Base-by-base conservation (phyloP, 352 stramenopile species). In the Globisporangium carolinianum region DNA sequence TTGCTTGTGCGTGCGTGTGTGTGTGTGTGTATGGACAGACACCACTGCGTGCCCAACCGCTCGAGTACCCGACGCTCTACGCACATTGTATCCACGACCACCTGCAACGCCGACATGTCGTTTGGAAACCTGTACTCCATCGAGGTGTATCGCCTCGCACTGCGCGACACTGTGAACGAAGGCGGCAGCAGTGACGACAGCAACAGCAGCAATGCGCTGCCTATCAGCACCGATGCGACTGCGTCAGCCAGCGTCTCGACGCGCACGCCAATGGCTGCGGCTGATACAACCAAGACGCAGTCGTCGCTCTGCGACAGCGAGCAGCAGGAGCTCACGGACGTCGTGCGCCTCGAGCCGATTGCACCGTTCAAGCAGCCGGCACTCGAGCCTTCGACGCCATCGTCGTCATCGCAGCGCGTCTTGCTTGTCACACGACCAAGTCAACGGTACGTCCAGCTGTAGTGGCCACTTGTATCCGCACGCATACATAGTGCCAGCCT, bases 391-490 rank as follows among this genome's bases (percentile, higher is more conserved):
- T 10, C 56, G 36, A 35, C 39, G 11, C 14, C 58, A 36, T 12
- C 48, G 11, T 58, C 68, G 7, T 32, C 24, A 32, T 84, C 76
- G 10, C 67, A 74, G 17, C 67, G 67, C 15, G 82, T 92, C 8
- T 71, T 92, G n/a, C 64, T 92, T 18, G 78, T 92, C 11, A 90
- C 77, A 7, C 69, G 78, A 10, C 82, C 82, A 1, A 92, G 82
- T 50, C 77, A 89, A 52, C 67, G 75, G 80, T 88, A 66, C 51
- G 51, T 53, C 24, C 24, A 51, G 38, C 11, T 47, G 53, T n/a
- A 39, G 15, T 50, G 48, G 35, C 67, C 47, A 14, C 55, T 42
- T 32, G 24, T 3, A 32, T 32, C 24, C 24, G 3, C 24, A 32
- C 24, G 24, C 2, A 32, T 32, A 32, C 24, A 32, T 0, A 32